phyloP scores from a whole-genome alignment of 2,329 filamentous ascomycete genomes.

The Penicillium corylophilum region DNA sequence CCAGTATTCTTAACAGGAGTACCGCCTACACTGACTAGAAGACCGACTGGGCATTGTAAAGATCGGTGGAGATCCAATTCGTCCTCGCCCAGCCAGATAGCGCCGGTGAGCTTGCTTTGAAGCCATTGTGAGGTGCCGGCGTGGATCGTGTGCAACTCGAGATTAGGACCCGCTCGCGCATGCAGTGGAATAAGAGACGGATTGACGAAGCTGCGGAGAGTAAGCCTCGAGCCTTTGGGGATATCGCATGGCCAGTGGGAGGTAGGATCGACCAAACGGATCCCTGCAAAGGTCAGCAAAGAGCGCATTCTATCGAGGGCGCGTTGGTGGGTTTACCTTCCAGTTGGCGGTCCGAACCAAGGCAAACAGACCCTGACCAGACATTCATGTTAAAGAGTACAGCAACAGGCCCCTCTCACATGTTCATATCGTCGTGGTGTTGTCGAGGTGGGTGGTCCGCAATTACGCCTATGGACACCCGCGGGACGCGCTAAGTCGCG shows the following conservation, averaged over 20 bases:
- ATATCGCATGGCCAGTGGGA: slow-evolving; percentile 35
- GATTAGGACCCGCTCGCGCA: slow-evolving; percentile 40
- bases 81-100: slow-evolving; percentile 36
- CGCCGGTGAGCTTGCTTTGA: slow-evolving; percentile 35
- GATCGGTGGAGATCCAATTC: slow-evolving; percentile 29
- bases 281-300: slow-evolving; percentile 26
- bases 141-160: slow-evolving; percentile 40
- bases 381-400: slow-evolving; percentile 33
- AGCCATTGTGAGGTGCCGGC: slow-evolving; percentile 39
- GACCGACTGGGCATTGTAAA: slow-evolving; percentile 40
- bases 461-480: neutral
- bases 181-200: slow-evolving; percentile 42
- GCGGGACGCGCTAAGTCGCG: slow-evolving; percentile 18
- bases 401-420: slow-evolving; percentile 9
- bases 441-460: neutral
- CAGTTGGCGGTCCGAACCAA: slow-evolving; percentile 28
- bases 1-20: slow-evolving; percentile 17
- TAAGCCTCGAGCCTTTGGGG: slow-evolving; percentile 33
- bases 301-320: neutral
- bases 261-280: slow-evolving; percentile 35
- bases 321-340: slow-evolving; percentile 28
- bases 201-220: slow-evolving; percentile 38
- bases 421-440: slow-evolving; percentile 8
- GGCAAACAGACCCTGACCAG: slow-evolving; percentile 38
- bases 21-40: slow-evolving; percentile 35